Conservation (phyloP, 2,329 filamentous ascomycete genomes). For the Fonsecaea nubica region DNA sequence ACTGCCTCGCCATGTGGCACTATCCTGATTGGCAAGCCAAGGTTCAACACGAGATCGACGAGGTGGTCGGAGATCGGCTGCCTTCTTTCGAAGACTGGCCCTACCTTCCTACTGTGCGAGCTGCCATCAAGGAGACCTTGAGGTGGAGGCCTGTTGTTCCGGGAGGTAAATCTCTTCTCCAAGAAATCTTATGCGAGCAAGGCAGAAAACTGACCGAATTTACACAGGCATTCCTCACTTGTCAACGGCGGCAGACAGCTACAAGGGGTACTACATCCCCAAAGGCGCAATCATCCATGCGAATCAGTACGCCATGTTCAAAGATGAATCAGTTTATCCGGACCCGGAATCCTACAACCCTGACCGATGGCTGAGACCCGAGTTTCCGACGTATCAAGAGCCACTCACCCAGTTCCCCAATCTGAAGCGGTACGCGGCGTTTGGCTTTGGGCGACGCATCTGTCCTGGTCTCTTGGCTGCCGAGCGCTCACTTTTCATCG, state of each 20-base stretch:
- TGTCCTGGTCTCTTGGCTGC: conserved; percentile 36
- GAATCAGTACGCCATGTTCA: background rate
- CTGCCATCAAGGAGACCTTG: conserved; percentile 52
- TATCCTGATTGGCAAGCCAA: conserved; percentile 39
- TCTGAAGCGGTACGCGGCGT: conserved; percentile 27
- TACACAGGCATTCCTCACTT: background rate
- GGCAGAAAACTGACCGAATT: background rate
- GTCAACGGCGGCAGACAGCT: background rate
- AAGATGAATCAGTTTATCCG: background rate
- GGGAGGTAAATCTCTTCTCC: conserved; percentile 27
- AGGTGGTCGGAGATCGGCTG: conserved; percentile 41
- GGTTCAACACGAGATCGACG: conserved; percentile 48
- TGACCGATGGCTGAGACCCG: background rate
- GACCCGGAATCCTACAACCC: conserved; percentile 10
- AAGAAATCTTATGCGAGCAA: background rate
- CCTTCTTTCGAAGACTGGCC: conserved; percentile 48
- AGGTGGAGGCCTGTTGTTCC: conserved; percentile 50
- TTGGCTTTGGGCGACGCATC: conserved; percentile 37
- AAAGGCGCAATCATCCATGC: conserved; percentile 7
- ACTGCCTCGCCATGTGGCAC: conserved; percentile 42
- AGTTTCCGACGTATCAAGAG: conserved; percentile 2
- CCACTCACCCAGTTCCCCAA: conserved; percentile 29
- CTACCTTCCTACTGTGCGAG: conserved; percentile 47
- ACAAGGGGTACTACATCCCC: conserved; percentile 4
- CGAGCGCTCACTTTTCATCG: conserved; percentile 54